Conservation (phyloP, 495 filamentous ascomycete genomes). For the Penicillium verhagenii region DNA sequence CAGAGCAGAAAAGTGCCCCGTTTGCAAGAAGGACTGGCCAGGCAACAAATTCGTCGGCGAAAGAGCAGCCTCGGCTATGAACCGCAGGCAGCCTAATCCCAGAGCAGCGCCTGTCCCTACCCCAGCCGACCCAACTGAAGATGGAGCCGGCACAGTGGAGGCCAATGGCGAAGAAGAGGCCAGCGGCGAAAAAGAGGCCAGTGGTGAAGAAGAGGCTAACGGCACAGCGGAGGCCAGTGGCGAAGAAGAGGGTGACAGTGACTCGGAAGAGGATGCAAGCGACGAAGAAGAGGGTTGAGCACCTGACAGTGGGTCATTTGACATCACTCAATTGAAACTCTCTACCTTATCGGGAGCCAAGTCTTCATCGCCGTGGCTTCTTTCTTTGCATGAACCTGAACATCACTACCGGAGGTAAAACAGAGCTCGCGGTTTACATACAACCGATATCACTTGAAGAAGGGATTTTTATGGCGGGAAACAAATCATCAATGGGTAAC, state of each 20-base stretch:
- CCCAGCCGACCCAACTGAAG: no score
- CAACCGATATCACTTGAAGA: no score
- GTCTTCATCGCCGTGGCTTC: no score
- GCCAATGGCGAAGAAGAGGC: not conserved
- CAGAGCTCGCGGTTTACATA: no score
- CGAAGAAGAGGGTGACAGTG: not conserved
- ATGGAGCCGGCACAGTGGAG: no score
- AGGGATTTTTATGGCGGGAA: no score
- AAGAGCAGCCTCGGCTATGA: constrained; percentile 49
- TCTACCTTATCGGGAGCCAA: no score
- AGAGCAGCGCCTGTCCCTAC: not conserved
- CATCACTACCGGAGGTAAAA: no score
- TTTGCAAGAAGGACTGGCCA: constrained; percentile 70
- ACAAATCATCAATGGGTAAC: no score
- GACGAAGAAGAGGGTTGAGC: constrained; percentile 10
- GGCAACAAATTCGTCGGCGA: constrained; percentile 80
- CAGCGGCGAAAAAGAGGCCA: not conserved
- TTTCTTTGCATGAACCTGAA: no score
- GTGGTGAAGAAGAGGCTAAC: not conserved
- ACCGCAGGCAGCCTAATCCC: not conserved
- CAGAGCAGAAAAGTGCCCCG: constrained; percentile 64
- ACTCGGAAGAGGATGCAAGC: constrained; percentile 12
- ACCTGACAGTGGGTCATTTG: not conserved
- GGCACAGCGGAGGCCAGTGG: not conserved
- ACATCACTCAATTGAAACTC: not conserved